Evolutionary conservation across 2,329 filamentous ascomycete species (phyloP), one percentile per base, ranked within the genome.

Genomic region (Cytospora piceae): DNA sequence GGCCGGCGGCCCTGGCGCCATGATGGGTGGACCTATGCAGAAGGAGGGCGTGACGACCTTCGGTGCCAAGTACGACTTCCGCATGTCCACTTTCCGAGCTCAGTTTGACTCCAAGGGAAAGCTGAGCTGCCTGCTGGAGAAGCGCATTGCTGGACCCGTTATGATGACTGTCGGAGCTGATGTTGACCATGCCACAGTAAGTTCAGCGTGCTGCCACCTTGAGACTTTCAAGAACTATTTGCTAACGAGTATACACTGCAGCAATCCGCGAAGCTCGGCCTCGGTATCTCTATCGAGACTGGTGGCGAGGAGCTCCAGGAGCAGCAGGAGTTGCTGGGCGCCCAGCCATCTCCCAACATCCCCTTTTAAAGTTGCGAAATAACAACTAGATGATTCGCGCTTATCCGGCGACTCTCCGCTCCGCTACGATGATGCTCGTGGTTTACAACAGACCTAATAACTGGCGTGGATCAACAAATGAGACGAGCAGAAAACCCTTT

Each of bases 61-160:
- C 73, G 95, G 94, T 74, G 92, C 93, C 77, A 99, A 99, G 82
- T 99, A 99, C 81, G 94, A 97, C 78, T 99, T 99, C 87, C 88
- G 92, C 75, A 92, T 93, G 81, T 95, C 92, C 63, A 95, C 93
- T 59, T 97, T 97, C 88, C 89, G 94, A 71, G 95, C 94, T 54
- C 95, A 99, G 82, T 86, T 98, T 73, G 95, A 99, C 81, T 96
- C 93, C 74, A 89, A 92, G 77, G 95, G 95, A 77, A 97, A 96
- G 83, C 85, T 99, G 68, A 92, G 91, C 79, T 95, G 93, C 76
- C 81, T 97, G 74, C 82, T 98, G 72, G 95, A 99, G 85, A 98
- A 97, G 88, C 90, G 93, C 75, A 92, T 99, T 74, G 93, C 93
- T 34, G 93, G 93, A 70, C 91, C 94, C 32, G 93, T 99, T 66